Percentiles rank a stretch among this genome's conserved stretches.
Conservation (phyloP, 179 eudicot genomes). For the Nepenthes alata region DNA sequence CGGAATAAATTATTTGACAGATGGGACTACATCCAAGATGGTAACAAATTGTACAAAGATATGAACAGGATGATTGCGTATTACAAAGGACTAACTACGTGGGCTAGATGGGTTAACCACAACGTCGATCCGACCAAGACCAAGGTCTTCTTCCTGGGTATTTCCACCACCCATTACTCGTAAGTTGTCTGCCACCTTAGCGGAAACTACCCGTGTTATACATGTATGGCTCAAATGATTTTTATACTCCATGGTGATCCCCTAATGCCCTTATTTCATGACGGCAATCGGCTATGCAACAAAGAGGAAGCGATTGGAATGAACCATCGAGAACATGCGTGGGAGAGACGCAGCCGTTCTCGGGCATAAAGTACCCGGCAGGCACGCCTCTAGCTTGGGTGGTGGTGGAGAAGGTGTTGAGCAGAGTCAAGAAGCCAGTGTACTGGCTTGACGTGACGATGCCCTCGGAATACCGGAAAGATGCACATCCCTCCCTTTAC, state of each 20-base stretch:
- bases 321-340: slow-evolving; percentile 43
- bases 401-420: slow-evolving; percentile 54
- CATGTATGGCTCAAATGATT: neutral
- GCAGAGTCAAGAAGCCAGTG: slow-evolving; percentile 47
- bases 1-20: slow-evolving; percentile 18
- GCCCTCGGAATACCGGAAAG: slow-evolving; percentile 52
- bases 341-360: slow-evolving; percentile 44
- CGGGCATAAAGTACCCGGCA: slow-evolving; percentile 44
- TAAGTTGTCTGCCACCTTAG: slow-evolving; percentile 13
- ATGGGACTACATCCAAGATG: slow-evolving; percentile 66
- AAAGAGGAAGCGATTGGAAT: slow-evolving; percentile 77
- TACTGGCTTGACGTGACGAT: slow-evolving; percentile 56
- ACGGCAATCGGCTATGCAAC: neutral
- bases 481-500: slow-evolving; percentile 52
- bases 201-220: no score
- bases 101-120: slow-evolving; percentile 62
- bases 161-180: slow-evolving; percentile 64
- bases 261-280: neutral
- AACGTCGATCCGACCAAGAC: slow-evolving; percentile 55
- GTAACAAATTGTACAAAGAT: slow-evolving; percentile 38
- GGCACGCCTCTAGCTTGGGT: slow-evolving; percentile 37
- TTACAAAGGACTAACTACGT: slow-evolving; percentile 54
- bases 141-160: slow-evolving; percentile 62
- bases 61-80: slow-evolving; percentile 61
- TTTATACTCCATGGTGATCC: neutral